Evolutionary conservation across 345 rosid species (phyloP), one percentile per base, ranked within the genome.

Genomic region (Ricinus communis): DNA sequence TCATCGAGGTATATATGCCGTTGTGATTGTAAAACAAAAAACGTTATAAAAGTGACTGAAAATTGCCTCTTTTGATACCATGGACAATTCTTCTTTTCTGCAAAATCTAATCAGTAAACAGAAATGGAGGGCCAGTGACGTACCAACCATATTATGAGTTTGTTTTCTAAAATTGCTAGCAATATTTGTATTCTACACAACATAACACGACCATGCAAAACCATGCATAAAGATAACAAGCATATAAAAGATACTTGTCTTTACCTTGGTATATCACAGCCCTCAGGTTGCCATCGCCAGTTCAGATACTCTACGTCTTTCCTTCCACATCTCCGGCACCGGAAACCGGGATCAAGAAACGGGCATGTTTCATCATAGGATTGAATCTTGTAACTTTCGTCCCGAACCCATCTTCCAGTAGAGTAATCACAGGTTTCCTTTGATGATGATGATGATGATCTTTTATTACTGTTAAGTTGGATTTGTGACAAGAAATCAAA

Each of bases 231-330:
- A 27, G 38, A 33, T 33, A 6, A 33, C 6, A 33, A 33, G 38
- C 6, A 33, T 33, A 33, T 33, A 27, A 12, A 43, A 43, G 14
- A n/a, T n/a, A n/a, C 47, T 43, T 43, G 4, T 9, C 12, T 4
- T 24, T 87, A 94, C 98, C 97, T 81, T 22, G 93, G 91, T 70
- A 92, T 82, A 78, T 86, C 78, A 61, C 99, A 89, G 59, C 87
- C 83, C 36, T 90, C 46, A 5, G 97, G 97, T 71, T 90, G 90
- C 97, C 99, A 95, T 65, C 92, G 84, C 99, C 98, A 92, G 45
- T 85, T 84, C 21, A 72, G 91, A 80, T 79, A 92, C 71, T 77
- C 90, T 0, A 69, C 71, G 47, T 92, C 93, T 24, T 71, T 77
- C 74, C 99, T 86, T 24, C 99, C 97, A 4, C 83, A 84, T 11